Evolutionary conservation across 1,139 yeast genomes (phyloP).

Genomic region (Debaryomyces fabryi): DNA sequence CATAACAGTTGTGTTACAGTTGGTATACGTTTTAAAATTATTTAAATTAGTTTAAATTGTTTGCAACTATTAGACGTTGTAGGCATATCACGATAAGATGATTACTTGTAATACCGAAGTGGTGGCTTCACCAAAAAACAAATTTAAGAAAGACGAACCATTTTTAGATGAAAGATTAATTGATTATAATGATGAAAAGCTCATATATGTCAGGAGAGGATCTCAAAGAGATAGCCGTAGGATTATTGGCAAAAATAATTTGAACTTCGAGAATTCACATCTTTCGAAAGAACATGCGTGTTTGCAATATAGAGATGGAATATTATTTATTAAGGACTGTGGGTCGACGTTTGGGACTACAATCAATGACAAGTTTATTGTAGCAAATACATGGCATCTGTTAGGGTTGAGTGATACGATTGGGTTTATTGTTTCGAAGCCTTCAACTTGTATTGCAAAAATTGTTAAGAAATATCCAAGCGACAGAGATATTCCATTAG

Average conservation of each 20-base stretch:
- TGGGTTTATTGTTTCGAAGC: conserved; percentile 37
- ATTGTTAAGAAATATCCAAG: conserved; percentile 16
- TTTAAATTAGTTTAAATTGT: not conserved
- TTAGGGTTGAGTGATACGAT: conserved; percentile 29
- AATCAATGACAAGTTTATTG: conserved; percentile 29
- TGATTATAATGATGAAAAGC: conserved; percentile 19
- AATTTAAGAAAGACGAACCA: conserved; percentile 5
- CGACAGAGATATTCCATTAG: conserved; percentile 21
- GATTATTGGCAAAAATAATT: conserved; percentile 28
- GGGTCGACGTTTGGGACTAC: conserved; percentile 47
- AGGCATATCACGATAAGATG: not conserved
- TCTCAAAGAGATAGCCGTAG: conserved; percentile 30
- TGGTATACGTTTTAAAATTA: not conserved
- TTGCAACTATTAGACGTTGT: not conserved
- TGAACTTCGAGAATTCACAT: conserved; percentile 35
- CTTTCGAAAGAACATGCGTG: conserved; percentile 38
- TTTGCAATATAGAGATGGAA: conserved; percentile 15
- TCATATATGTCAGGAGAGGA: conserved; percentile 28
- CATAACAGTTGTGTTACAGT: not conserved
- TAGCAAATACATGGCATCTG: conserved; percentile 22
- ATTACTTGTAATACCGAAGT: not conserved
- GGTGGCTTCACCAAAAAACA: not conserved
- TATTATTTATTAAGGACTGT: conserved; percentile 31
- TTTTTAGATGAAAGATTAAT: conserved; percentile 20
- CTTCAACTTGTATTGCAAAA: conserved; percentile 25